Evolutionary conservation across 257 asterid species (phyloP).

Genomic region (Fraxinus americana): DNA sequence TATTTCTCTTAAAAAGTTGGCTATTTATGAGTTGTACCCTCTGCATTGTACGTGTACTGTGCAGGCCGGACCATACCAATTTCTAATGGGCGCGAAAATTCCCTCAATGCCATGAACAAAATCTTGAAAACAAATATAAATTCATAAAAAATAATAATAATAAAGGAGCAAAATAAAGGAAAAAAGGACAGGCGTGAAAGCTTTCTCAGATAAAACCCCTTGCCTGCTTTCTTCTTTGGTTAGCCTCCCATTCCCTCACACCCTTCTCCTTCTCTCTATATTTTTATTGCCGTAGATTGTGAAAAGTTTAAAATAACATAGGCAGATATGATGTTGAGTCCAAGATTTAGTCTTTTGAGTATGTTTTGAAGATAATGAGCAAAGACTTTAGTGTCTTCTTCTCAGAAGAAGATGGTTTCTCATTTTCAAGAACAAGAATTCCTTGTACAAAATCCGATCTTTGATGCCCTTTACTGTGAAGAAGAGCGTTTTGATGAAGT

Average conservation of each 20-base stretch:
- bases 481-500: conserved; percentile 71
- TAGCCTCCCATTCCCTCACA: conserved; percentile 16
- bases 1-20: background rate
- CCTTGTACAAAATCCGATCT: conserved; percentile 56
- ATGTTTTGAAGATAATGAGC: conserved; percentile 61
- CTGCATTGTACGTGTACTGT: conserved; percentile 9
- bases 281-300: conserved; percentile 15
- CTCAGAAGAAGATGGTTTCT: conserved; percentile 63
- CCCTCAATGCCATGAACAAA: conserved; percentile 21
- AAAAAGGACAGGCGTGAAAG: conserved; percentile 81
- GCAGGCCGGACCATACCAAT: conserved; percentile 17
- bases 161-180: background rate
- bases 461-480: conserved; percentile 76
- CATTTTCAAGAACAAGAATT: conserved; percentile 41
- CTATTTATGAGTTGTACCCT: conserved; percentile 16
- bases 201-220: conserved; percentile 68
- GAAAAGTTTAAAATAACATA: conserved; percentile 16
- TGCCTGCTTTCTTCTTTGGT: conserved; percentile 39
- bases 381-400: conserved; percentile 63
- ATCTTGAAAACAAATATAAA: conserved; percentile 8
- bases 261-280: conserved; percentile 11
- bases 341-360: conserved; percentile 51
- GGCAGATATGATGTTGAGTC: conserved; percentile 54
- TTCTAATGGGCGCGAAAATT: conserved; percentile 39
- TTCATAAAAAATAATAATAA: background rate